These are phyloP conservation scores for Daedaleopsis nitida DNA, from an alignment of 768 basidiomycete species.

Conservation along the genomic window DNA sequence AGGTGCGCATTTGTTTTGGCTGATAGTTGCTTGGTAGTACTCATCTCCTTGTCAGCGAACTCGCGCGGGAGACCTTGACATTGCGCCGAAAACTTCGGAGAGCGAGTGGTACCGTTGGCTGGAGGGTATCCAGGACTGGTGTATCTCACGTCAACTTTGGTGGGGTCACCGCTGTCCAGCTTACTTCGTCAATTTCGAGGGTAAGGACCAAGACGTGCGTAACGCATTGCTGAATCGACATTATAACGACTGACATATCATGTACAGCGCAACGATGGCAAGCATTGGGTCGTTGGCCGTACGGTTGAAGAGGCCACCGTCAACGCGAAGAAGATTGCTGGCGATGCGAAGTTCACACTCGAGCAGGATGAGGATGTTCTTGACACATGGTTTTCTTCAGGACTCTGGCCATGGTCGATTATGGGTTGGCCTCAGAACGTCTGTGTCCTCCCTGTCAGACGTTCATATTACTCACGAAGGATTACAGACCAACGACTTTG, in stretches of 20 bases:
- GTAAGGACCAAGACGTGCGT: constrained; percentile 65
- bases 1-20: constrained; percentile 45
- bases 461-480: neutral
- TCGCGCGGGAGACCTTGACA: constrained; percentile 79
- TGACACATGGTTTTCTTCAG: constrained; percentile 99
- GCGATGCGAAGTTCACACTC: constrained; percentile 64
- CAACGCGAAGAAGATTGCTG: constrained; percentile 70
- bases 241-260: neutral
- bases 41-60: constrained; percentile 62
- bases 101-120: constrained; percentile 97
- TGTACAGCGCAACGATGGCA: constrained; percentile 61
- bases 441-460: neutral
- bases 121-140: constrained; percentile 97
- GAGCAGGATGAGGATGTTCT: constrained; percentile 97
- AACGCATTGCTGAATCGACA: too few species aligned
- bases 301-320: constrained; percentile 74
- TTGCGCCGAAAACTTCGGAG: constrained; percentile 84
- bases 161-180: constrained; percentile 98
- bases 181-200: constrained; percentile 88
- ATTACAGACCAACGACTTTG: constrained; percentile 70
- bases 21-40: neutral
- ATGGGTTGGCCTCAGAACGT: constrained; percentile 98
- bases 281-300: constrained; percentile 91
- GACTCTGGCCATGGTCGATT: constrained; percentile 96
- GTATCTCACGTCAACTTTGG: constrained; percentile 98